phyloP scores from a whole-genome alignment of 208 protist species.

The Trypanosoma avium region DNA sequence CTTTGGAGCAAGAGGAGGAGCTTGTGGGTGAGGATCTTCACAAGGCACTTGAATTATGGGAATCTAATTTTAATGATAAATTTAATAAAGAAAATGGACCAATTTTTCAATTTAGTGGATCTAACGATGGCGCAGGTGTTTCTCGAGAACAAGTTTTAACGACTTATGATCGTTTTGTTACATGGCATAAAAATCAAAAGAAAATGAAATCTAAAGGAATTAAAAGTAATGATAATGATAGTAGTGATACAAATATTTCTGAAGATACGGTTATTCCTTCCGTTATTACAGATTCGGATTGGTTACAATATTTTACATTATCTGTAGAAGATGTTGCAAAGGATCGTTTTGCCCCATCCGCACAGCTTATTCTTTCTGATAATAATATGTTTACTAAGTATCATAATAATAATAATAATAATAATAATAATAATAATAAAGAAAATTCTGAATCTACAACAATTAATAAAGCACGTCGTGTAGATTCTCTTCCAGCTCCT shows the following conservation, averaged over 20 bases:
- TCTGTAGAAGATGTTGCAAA: conserved; percentile 34
- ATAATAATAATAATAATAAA: too few species aligned
- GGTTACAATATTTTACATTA: conserved; percentile 42
- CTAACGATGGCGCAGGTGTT: conserved; percentile 14
- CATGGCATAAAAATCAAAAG: neutral
- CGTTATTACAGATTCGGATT: conserved; percentile 24
- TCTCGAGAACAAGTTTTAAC: conserved; percentile 18
- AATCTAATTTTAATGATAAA: conserved; percentile 10
- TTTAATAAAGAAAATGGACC: neutral
- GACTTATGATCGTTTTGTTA: conserved; percentile 21
- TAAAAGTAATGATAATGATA: neutral
- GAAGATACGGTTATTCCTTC: conserved; percentile 3
- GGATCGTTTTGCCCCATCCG: conserved; percentile 13
- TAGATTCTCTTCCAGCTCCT: conserved; percentile 21
- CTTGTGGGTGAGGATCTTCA: conserved; percentile 24
- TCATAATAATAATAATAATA: too few species aligned
- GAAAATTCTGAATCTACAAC: neutral
- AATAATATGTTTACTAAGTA: too few species aligned
- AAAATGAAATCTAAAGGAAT: neutral
- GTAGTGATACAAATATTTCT: neutral
- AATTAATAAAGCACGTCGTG: neutral
- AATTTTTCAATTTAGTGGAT: conserved; percentile 16
- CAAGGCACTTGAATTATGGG: conserved; percentile 27
- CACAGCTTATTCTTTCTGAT: conserved; percentile 13
- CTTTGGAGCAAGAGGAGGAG: neutral